Evolutionary conservation across 2,329 filamentous ascomycete species (phyloP), one percentile per base, ranked within the genome.

Genomic region (Ophiostoma sp.): DNA sequence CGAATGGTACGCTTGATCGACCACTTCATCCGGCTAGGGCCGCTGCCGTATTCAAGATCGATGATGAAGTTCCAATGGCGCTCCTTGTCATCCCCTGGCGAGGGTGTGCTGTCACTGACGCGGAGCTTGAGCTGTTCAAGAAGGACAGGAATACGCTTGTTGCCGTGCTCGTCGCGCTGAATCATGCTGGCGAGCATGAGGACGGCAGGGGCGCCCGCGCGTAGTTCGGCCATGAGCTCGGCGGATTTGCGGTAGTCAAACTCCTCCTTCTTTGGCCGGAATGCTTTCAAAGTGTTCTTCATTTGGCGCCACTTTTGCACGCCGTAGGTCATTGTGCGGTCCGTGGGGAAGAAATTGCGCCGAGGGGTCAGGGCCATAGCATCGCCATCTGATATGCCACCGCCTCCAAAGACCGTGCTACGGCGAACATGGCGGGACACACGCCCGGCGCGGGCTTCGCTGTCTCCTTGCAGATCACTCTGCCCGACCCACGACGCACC

Each of bases 131-230:
- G 85, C 81, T 99, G 95, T 79, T 99, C 95, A 7, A 99, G 85
- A 3, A 99, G 86, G 69, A 99, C 93, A 0, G 95, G 95, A 71
- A 99, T 97, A 71, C 94, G 89, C 80, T 92, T 95, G 79, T 96
- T 95, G 67, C 94, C 93, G 76, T 97, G 92, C 79, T 99, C 95
- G 75, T 99, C 95, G 71, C 95, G 87, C 80, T 98, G 95, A 75
- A 98, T 95, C 92, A 98, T 97, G 77, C 94, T 97, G 8, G 95
- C 95, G 68, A 99, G 83, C 79, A 99, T 96, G 71, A 99, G 83
- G 27, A 94, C 95, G 33, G 95, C 95, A 3, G 95, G 95, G 1
- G 94, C 93, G 69, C 93, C 95, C 62, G 95, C 96, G 67, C 95
- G 87, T 52, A 99, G 83, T 79, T 99, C 95, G 1, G 95, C 95